These are phyloP conservation scores for Isatis tinctoria DNA, from an alignment of 345 rosid genomes.

Conservation along the genomic window DNA sequence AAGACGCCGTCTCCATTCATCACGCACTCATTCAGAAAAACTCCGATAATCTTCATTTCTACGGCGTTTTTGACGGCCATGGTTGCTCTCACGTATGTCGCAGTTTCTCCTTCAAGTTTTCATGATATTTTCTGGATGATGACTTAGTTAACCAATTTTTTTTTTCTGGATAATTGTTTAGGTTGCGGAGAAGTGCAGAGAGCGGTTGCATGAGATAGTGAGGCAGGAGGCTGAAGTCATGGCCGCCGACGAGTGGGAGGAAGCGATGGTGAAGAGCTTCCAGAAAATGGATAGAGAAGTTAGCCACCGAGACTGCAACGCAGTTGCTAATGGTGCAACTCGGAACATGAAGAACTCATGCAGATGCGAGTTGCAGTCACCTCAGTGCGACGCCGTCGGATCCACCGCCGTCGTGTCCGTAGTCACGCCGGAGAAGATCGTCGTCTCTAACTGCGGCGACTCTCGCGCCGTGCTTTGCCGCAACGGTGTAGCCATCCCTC, in stretches of 20 bases:
- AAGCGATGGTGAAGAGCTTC: constrained; percentile 52
- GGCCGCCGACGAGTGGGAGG: constrained; percentile 47
- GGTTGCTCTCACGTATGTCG: constrained; percentile 92
- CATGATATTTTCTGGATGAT: neutral
- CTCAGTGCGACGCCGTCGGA: constrained; percentile 86
- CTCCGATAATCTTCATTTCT: constrained; percentile 42
- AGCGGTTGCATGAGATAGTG: constrained; percentile 36
- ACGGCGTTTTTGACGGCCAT: constrained; percentile 91
- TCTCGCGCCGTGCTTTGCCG: constrained; percentile 89
- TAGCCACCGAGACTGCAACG: constrained; percentile 20
- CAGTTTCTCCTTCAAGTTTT: neutral
- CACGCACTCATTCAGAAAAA: constrained; percentile 32
- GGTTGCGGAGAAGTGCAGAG: constrained; percentile 36
- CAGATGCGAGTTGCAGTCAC: constrained; percentile 71
- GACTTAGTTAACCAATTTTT: neutral
- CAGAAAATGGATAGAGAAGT: constrained; percentile 64
- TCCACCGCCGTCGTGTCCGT: constrained; percentile 79
- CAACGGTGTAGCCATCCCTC: constrained; percentile 65
- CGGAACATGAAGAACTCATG: constrained; percentile 30
- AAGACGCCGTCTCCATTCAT: constrained; percentile 74
- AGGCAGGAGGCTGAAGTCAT: constrained; percentile 24
- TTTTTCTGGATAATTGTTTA: neutral
- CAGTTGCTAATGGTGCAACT: constrained; percentile 13
- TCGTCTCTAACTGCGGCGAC: constrained; percentile 84
- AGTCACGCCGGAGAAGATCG: constrained; percentile 57